These are phyloP conservation scores for Madurella fahalii DNA, from an alignment of 2,329 filamentous ascomycete species.

Conservation along the genomic window DNA sequence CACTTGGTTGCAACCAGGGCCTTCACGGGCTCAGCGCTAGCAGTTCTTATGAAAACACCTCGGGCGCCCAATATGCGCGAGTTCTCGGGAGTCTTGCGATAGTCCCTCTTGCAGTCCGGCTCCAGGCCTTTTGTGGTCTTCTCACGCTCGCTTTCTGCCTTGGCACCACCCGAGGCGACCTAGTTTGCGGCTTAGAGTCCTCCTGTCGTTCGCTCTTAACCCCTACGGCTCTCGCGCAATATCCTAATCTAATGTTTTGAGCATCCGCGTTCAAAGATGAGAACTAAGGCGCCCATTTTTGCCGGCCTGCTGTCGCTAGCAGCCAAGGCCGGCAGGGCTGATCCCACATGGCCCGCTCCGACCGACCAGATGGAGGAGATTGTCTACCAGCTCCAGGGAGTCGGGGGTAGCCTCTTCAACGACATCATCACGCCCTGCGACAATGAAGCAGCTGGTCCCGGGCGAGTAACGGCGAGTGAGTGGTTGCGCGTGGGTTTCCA, in stretches of 20 bases:
- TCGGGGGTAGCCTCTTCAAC: constrained; percentile 52
- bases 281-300: constrained; percentile 26
- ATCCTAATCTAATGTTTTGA: constrained; percentile 8
- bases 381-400: constrained; percentile 55
- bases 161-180: neutral
- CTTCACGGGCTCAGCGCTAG: neutral
- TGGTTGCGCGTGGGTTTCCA: constrained; percentile 60
- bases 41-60: neutral
- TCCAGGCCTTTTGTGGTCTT: neutral
- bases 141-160: constrained; percentile 5
- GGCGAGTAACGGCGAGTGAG: constrained; percentile 56
- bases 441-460: constrained; percentile 48
- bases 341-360: constrained; percentile 57
- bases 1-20: neutral
- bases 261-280: constrained; percentile 28
- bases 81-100: neutral
- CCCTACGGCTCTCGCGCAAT: neutral
- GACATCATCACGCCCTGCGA: constrained; percentile 54
- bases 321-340: constrained; percentile 34
- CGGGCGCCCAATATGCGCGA: constrained; percentile 4
- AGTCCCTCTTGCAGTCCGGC: neutral
- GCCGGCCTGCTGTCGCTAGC: constrained; percentile 37
- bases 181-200: neutral
- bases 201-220: neutral
- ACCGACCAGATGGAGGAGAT: constrained; percentile 62